These are phyloP conservation scores for Entomortierella lignicola DNA, from an alignment of 192 early-diverging fungal species.

Conservation along the genomic window DNA sequence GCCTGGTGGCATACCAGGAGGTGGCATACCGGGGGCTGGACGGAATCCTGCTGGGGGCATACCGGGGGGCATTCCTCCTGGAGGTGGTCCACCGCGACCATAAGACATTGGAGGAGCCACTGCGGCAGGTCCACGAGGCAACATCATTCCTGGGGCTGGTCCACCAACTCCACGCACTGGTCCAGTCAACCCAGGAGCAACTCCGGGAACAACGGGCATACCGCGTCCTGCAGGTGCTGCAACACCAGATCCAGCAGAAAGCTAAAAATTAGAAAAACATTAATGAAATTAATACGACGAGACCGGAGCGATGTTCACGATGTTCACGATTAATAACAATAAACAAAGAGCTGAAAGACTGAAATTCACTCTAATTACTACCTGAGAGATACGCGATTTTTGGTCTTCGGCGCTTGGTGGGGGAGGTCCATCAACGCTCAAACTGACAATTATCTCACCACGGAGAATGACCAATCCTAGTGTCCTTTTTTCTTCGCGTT, in stretches of 20 bases:
- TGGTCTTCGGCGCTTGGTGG: slow-evolving; percentile 70
- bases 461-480: slow-evolving; percentile 94
- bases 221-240: slow-evolving; percentile 60
- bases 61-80: slow-evolving; percentile 67
- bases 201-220: slow-evolving; percentile 68
- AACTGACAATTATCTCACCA: slow-evolving; percentile 91
- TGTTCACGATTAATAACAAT: too few species aligned
- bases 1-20: slow-evolving; percentile 52
- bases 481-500: slow-evolving; percentile 90
- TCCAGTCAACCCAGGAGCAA: slow-evolving; percentile 76
- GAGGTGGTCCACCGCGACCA: slow-evolving; percentile 73
- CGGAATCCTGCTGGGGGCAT: slow-evolving; percentile 67
- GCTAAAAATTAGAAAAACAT: not conserved
- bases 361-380: slow-evolving; percentile 3
- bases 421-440: slow-evolving; percentile 92
- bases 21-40: slow-evolving; percentile 50
- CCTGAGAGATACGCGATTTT: slow-evolving; percentile 58
- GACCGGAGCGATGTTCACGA: too few species aligned
- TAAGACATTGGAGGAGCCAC: slow-evolving; percentile 82
- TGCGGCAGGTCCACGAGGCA: slow-evolving; percentile 76
- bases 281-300: too few species aligned
- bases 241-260: slow-evolving; percentile 37
- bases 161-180: slow-evolving; percentile 98
- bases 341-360: too few species aligned
- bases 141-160: slow-evolving; percentile 91